phyloP scores from a whole-genome alignment of 2,329 filamentous ascomycete genomes.

The Trichoderma atrobrunneum region DNA sequence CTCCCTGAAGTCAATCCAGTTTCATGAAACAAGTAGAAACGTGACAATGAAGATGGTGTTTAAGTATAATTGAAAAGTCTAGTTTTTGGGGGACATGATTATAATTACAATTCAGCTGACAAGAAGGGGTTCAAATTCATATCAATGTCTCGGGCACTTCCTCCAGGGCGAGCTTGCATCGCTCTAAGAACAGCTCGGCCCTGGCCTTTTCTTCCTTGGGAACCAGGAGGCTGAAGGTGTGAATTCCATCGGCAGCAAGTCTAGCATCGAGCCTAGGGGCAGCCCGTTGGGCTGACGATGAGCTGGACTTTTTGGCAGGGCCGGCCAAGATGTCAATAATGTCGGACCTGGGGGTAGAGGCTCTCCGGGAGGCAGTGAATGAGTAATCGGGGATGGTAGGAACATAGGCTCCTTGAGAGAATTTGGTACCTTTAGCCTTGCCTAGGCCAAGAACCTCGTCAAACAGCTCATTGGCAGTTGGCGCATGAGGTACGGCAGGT shows the following conservation, averaged over 20 bases:
- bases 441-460: conserved; percentile 78
- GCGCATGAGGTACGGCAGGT: conserved; percentile 60
- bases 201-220: conserved; percentile 77
- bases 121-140: conserved; percentile 32
- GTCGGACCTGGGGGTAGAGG: conserved; percentile 49
- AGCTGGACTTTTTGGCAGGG: conserved; percentile 29
- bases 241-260: conserved; percentile 50
- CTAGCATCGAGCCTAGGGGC: conserved; percentile 34
- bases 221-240: conserved; percentile 80
- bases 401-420: conserved; percentile 60
- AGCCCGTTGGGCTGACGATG: conserved; percentile 27
- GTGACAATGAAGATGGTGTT: conserved; percentile 5
- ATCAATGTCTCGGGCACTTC: conserved; percentile 75
- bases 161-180: conserved; percentile 81
- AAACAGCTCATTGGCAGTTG: conserved; percentile 80
- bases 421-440: conserved; percentile 42
- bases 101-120: conserved; percentile 32
- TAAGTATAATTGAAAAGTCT: conserved; percentile 18
- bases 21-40: conserved; percentile 2
- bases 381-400: conserved; percentile 66
- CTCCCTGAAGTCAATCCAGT: not conserved
- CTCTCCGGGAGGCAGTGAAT: conserved; percentile 41
- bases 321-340: conserved; percentile 77
- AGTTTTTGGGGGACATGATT: conserved; percentile 22
- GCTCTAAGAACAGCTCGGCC: conserved; percentile 77